Base-by-base conservation (phyloP, 139 green algal genomes). In the Tetradesmus lagerheimii region DNA sequence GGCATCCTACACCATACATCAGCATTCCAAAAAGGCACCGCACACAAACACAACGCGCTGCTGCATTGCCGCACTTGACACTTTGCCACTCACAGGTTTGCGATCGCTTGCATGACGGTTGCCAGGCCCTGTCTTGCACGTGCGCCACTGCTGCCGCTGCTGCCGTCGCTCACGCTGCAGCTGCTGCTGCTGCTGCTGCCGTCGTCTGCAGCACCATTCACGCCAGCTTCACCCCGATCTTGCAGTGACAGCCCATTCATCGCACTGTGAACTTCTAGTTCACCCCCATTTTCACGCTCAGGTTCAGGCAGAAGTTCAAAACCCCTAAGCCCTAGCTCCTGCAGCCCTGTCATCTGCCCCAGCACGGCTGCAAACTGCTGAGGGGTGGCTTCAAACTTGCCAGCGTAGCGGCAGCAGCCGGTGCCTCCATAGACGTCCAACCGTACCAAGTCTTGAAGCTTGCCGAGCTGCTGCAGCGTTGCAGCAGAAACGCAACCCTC, bases 331-430 rank as follows among this genome's bases (percentile, higher is more conserved):
- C 79, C 41, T 12, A 85, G 79, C 41, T 85, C 41, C 45, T 85
- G 41, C 79, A 85, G 79, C 6, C 41, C 79, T 1, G 79, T 85
- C 41, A 85, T 64, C 79, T 66, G 79, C 38, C 79, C 41, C 2
- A 85, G 38, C 38, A 85, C 39, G 35, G 39, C 79, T 39, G 79
- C 79, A 85, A 85, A 66, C 79, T 67, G 41, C 79, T 64, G 41
- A 31, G 79, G 79, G 16, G 79, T 67, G 25, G 79, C 79, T 31
- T 85, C 79, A 64, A 85, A 85, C 16, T 37, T 37, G 39, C 79
- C 79, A 37, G 79, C 79, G 79, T 66, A 67, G 34, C 41, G 27
- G 79, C 79, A 85, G 39, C 79, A 85, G 79, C 79, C 79, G 8
- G 45, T 35, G 41, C 41, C 41, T 6, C 79, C 79, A n/a, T 85